Conservation (phyloP, 805 yeast species). For the Lipomyces spencermartinsiae region DNA sequence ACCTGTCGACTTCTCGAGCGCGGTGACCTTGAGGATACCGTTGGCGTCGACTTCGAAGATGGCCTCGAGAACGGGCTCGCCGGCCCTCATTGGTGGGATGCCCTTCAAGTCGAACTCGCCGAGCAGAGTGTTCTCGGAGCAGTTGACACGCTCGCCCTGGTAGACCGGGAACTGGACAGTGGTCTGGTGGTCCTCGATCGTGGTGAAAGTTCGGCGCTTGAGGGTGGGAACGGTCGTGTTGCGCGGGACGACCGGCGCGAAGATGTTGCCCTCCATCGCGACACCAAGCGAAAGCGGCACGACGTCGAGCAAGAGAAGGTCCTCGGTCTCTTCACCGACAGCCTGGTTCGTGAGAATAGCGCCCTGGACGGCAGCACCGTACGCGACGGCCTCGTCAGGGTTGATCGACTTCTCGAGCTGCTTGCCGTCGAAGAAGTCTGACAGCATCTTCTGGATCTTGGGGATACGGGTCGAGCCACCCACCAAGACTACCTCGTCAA, state of each 20-base stretch:
- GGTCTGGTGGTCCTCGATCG: constrained; percentile 98
- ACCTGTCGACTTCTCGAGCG: constrained; percentile 98
- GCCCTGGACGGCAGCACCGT: constrained; percentile 99
- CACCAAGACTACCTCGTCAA: constrained; percentile 93
- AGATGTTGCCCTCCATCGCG: constrained; percentile 99
- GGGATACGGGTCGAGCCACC: constrained; percentile 99
- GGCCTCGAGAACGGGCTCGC: constrained; percentile 99
- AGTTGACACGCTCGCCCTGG: constrained; percentile 99
- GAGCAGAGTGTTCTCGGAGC: constrained; percentile 93
- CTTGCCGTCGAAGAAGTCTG: constrained; percentile 96
- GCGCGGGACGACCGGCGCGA: constrained; percentile 99
- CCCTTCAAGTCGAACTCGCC: constrained; percentile 99
- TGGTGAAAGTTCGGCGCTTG: constrained; percentile 98
- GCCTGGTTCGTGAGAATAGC: constrained; percentile 95
- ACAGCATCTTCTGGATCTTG: constrained; percentile 91
- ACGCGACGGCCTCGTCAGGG: constrained; percentile 99
- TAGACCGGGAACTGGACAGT: constrained; percentile 98
- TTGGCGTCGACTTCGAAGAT: constrained; percentile 99
- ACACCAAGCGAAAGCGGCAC: constrained; percentile 99
- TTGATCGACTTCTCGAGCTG: constrained; percentile 94
- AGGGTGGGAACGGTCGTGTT: constrained; percentile 99
- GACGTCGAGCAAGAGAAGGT: constrained; percentile 93
- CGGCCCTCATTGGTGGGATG: constrained; percentile 98
- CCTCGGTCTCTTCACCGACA: constrained; percentile 90
- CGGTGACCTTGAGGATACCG: constrained; percentile 99